Evolutionary conservation across 306 rosid genomes (phyloP).

Genomic region (Castanea crenata): DNA sequence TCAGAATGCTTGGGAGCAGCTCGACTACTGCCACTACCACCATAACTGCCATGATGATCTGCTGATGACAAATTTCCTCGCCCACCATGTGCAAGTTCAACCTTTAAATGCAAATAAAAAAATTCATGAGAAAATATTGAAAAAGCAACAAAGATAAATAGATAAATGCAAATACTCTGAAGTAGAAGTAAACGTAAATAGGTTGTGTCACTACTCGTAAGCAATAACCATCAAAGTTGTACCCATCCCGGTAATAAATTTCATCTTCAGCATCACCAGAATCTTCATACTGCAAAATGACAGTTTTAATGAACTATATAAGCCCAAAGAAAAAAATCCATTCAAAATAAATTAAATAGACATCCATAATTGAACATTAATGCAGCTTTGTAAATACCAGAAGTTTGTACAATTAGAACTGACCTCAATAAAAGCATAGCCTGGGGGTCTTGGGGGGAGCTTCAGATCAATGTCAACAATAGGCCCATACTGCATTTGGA

Average conservation of each 20-base stretch:
- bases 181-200: neutral
- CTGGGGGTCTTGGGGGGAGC: conserved; percentile 86
- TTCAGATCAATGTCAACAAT: conserved; percentile 90
- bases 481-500: conserved; percentile 72
- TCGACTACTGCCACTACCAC: conserved; percentile 60
- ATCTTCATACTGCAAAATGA: conserved; percentile 66
- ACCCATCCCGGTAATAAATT: conserved; percentile 69
- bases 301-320: neutral
- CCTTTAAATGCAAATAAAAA: conserved; percentile 37
- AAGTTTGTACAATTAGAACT: conserved; percentile 11
- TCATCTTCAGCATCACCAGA: conserved; percentile 82
- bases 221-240: conserved; percentile 62
- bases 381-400: neutral
- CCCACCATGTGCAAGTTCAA: conserved; percentile 84
- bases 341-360: neutral
- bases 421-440: conserved; percentile 93
- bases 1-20: conserved; percentile 74
- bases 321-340: neutral
- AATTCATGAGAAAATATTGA: neutral
- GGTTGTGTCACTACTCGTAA: conserved; percentile 48
- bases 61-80: conserved; percentile 66
- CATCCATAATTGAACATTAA: neutral
- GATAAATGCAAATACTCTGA: neutral
- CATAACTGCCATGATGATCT: conserved; percentile 55
- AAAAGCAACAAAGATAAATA: neutral